Evolutionary conservation across 2,329 filamentous ascomycete species (phyloP), one percentile per base, ranked within the genome.

Genomic region (Nothophoma quercina): DNA sequence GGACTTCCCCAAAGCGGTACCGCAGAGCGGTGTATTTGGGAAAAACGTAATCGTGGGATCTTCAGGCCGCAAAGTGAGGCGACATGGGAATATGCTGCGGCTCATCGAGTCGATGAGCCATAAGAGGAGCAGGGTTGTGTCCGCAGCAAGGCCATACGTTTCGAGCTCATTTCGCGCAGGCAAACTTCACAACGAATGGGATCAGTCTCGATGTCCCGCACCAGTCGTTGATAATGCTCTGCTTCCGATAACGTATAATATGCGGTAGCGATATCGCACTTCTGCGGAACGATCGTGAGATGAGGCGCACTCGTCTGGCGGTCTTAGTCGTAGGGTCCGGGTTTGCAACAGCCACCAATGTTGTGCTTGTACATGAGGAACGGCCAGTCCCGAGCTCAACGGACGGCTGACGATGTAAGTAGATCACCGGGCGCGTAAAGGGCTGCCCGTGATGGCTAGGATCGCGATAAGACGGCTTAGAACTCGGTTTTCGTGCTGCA

Each of bases 401-500:
- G 58, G 63, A 60, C 56, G 58, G 54, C 55, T 61, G 64, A 60
- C 53, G 59, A 54, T 63, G 60, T 65, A 55, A 55, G 62, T 57
- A 65, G 69, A 73, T 74, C 71, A 71, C 64, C 70, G 63, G 71
- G 69, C 68, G 70, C 69, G 66, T 73, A 73, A 65, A 64, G 61
- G 67, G 56, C 55, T 56, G 59, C 62, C 58, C 62, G 55, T 52
- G 58, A 40, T 54, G 55, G 60, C 60, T 62, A 60, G 56, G 48
- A 56, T 51, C 51, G 54, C 58, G 63, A 70, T 65, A 68, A 66
- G 64, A 60, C 61, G 39, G 50, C 54, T 40, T 40, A 53, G 50
- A 57, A 41, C 56, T 38, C 49, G 41, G 10, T 28, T 49, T 42
- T 53, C 36, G 50, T 49, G 55, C 57, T 52, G 54, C 59, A 58